phyloP scores from a whole-genome alignment of 257 asterid species.

The Paulownia fortunei region DNA sequence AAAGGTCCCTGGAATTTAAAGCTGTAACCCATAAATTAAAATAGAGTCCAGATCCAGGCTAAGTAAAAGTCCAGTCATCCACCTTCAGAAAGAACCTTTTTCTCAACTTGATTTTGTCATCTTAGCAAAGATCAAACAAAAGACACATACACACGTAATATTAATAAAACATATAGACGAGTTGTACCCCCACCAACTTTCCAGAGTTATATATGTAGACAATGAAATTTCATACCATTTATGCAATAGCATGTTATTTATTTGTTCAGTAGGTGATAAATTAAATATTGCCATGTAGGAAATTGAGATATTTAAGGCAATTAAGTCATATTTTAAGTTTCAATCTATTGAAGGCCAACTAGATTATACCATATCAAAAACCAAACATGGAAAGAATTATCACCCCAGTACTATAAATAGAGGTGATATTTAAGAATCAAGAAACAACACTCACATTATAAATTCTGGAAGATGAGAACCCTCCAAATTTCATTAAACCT shows the following conservation, averaged over 20 bases:
- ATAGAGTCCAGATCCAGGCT: neutral
- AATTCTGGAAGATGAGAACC: neutral
- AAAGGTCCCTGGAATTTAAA: neutral
- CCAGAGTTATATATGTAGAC: neutral
- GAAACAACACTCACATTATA: neutral
- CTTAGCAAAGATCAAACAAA: conserved; percentile 1
- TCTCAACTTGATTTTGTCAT: neutral
- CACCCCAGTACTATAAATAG: no score
- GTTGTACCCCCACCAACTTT: neutral
- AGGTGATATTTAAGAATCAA: no score
- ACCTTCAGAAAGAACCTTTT: conserved; percentile 12
- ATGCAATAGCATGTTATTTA: neutral
- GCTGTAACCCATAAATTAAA: conserved; percentile 27
- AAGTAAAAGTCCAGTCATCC: conserved; percentile 15
- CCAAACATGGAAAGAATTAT: neutral
- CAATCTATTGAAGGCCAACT: neutral
- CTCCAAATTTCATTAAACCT: conserved; percentile 14
- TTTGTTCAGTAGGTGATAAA: no score
- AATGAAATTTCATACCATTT: neutral
- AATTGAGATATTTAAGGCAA: neutral
- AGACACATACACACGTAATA: conserved; percentile 1
- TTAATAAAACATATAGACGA: neutral
- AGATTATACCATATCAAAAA: neutral
- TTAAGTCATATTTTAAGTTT: neutral
- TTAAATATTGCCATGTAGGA: neutral